These are phyloP conservation scores for Mrakia blollopis DNA, from an alignment of 768 basidiomycete genomes.

Conservation along the genomic window DNA sequence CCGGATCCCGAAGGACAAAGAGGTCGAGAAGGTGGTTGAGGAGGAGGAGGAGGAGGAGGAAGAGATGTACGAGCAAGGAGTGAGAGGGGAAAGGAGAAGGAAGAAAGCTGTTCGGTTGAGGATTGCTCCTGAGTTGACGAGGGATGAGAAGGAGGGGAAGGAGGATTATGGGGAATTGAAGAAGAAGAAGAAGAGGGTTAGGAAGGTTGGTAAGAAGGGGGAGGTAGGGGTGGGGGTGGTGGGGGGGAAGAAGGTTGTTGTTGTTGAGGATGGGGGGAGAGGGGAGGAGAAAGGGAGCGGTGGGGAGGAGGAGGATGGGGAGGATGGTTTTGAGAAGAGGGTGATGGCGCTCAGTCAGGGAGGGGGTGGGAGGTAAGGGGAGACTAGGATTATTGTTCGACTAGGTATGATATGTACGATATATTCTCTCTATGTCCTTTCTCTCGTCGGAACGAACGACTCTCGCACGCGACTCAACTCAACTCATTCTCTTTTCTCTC, in stretches of 20 bases:
- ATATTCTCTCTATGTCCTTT: too few relatives aligned
- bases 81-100: not conserved
- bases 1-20: not conserved
- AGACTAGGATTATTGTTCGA: not conserved
- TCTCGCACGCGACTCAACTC: too few relatives aligned
- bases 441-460: too few relatives aligned
- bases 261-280: too few relatives aligned
- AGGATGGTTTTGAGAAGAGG: not conserved
- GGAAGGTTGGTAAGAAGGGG: too few relatives aligned
- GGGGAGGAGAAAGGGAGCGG: not conserved
- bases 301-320: not conserved
- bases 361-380: not conserved
- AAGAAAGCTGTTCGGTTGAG: not conserved
- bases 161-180: not conserved
- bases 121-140: too few relatives aligned
- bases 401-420: too few relatives aligned
- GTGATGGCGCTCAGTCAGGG: not conserved
- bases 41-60: not conserved
- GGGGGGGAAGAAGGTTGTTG: not conserved
- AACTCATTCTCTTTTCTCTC: too few relatives aligned
- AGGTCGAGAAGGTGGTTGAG: not conserved
- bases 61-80: not conserved
- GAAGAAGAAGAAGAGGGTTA: not conserved
- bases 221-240: not conserved
- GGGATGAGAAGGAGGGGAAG: too few relatives aligned